These are phyloP conservation scores for Nymphaea thermarum DNA, from an alignment of 164 flowering plant genomes.

Conservation along the genomic window DNA sequence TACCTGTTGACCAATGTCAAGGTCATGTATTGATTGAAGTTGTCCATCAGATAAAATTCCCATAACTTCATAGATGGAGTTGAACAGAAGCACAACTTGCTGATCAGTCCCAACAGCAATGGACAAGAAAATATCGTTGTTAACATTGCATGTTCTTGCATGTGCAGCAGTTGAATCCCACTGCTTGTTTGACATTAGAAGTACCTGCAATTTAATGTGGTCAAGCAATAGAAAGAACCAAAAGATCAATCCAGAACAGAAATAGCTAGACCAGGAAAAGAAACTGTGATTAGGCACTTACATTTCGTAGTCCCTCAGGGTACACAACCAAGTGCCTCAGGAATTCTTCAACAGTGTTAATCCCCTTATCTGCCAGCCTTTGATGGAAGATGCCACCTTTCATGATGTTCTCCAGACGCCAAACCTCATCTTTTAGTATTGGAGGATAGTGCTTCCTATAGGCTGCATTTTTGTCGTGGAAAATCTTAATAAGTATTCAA, in stretches of 20 bases:
- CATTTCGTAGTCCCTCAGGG: conserved; percentile 30
- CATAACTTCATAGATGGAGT: conserved; percentile 37
- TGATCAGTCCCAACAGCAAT: conserved; percentile 8
- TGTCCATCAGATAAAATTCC: conserved; percentile 38
- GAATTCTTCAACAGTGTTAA: conserved; percentile 62
- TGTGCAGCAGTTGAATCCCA: conserved; percentile 61
- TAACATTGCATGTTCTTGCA: conserved; percentile 43
- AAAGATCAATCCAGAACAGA: not conserved
- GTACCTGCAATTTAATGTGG: not conserved
- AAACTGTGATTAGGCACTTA: conserved; percentile 10
- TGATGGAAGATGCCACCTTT: conserved; percentile 71
- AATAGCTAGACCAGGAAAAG: not conserved
- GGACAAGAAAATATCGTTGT: conserved; percentile 27
- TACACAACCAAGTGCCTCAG: conserved; percentile 33
- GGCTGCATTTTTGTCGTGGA: conserved; percentile 21
- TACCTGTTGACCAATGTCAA: conserved; percentile 31
- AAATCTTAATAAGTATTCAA: too few relatives aligned
- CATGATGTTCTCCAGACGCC: conserved; percentile 78
- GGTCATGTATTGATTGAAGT: conserved; percentile 10
- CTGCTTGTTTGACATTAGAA: conserved; percentile 63
- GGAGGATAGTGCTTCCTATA: conserved; percentile 89
- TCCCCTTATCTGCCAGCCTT: conserved; percentile 24
- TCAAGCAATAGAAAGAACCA: not conserved
- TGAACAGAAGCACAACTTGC: conserved; percentile 24
- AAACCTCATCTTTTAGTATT: conserved; percentile 52